A percentile compares a stretch with the other conserved stretches of the same genome.
phyloP scores from a whole-genome alignment of 768 basidiomycete genomes.

The Guyanaporus albipodus region DNA sequence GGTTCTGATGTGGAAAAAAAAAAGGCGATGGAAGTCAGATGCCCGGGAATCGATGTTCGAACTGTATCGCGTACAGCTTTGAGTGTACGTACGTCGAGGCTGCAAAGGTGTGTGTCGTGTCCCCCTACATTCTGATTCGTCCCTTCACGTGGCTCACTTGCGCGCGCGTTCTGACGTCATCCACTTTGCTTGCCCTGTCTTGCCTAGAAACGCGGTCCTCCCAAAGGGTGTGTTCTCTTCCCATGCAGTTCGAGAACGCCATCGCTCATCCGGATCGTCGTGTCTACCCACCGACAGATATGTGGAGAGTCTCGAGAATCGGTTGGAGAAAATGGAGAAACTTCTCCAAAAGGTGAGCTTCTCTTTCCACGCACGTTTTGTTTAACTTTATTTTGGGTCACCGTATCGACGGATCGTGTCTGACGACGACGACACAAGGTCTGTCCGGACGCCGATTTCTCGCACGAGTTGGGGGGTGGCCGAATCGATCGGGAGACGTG shows the following conservation, averaged over 20 bases:
- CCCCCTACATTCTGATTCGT: no score
- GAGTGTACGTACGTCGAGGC: conserved; percentile 55
- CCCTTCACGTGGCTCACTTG: no score
- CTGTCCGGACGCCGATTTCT: conserved; percentile 59
- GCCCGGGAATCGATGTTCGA: conserved; percentile 52
- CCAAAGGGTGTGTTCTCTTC: conserved; percentile 27
- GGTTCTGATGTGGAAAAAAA: background rate
- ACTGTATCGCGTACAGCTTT: conserved; percentile 45
- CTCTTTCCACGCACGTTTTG: no score
- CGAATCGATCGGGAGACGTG: conserved; percentile 39
- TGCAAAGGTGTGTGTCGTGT: conserved; percentile 41
- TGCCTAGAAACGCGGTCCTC: conserved; percentile 39
- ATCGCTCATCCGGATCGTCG: background rate
- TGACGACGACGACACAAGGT: no score
- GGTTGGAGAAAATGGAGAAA: conserved; percentile 62
- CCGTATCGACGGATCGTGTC: no score
- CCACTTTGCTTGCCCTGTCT: background rate
- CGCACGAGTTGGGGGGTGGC: conserved; percentile 50
- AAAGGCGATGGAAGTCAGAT: conserved; percentile 60
- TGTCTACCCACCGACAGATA: conserved; percentile 45
- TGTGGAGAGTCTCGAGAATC: conserved; percentile 57
- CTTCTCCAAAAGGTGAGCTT: conserved; percentile 47
- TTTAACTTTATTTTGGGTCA: no score
- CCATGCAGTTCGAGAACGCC: background rate
- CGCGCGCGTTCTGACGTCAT: background rate